These are phyloP conservation scores for Draba incana DNA, from an alignment of 345 rosid genomes.

Conservation along the genomic window DNA sequence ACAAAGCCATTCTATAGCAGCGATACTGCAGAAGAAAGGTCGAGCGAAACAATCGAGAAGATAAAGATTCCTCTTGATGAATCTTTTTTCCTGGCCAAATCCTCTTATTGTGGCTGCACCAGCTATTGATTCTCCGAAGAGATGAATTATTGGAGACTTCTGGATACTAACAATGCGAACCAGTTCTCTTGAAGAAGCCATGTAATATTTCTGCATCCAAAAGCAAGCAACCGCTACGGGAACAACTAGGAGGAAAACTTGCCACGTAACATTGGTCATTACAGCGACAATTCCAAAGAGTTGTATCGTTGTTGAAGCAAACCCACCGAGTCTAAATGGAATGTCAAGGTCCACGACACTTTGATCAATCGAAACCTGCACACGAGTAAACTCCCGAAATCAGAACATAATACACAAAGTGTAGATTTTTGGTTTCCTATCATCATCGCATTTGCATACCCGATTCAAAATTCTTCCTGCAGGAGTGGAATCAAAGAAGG, in stretches of 20 bases:
- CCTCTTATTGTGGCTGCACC: constrained; percentile 99
- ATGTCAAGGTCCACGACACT: constrained; percentile 99
- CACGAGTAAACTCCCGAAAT: neutral
- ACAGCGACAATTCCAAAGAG: constrained; percentile 95
- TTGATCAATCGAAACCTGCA: constrained; percentile 97
- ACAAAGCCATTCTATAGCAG: constrained; percentile 99
- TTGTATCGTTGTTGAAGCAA: constrained; percentile 99
- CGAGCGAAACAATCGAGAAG: constrained; percentile 99
- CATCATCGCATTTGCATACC: constrained; percentile 51
- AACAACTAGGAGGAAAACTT: constrained; percentile 91
- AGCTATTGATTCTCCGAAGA: constrained; percentile 98
- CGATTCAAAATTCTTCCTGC: constrained; percentile 97
- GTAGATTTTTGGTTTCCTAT: neutral
- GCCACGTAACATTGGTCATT: constrained; percentile 97
- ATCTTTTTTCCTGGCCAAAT: constrained; percentile 95
- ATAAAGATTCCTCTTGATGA: constrained; percentile 94
- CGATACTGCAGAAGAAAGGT: constrained; percentile 96
- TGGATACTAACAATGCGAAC: constrained; percentile 99
- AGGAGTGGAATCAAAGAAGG: constrained; percentile 99
- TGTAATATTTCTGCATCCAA: constrained; percentile 99
- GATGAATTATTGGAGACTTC: constrained; percentile 95
- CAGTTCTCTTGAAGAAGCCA: constrained; percentile 98
- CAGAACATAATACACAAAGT: constrained; percentile 4
- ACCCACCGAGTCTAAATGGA: constrained; percentile 98
- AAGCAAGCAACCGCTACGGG: constrained; percentile 98